A percentile compares a stretch with the other conserved stretches of the same genome.
These are phyloP conservation scores for Populus alba DNA, from an alignment of 345 rosid genomes.

Conservation along the genomic window DNA sequence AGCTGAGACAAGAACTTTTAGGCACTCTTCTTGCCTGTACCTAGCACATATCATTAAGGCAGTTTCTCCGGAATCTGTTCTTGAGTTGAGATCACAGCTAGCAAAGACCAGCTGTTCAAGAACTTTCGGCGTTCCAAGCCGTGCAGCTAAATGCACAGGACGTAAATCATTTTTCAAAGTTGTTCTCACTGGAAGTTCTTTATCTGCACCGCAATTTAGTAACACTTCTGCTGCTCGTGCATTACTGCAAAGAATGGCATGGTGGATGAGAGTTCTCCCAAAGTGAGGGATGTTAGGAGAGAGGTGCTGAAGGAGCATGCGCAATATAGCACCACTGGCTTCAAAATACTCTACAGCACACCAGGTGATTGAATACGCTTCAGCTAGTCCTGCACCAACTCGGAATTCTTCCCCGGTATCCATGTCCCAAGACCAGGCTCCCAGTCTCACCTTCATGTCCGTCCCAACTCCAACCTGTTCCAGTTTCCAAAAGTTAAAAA, in stretches of 20 bases:
- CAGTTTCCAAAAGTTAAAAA: neutral
- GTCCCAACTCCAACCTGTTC: constrained; percentile 61
- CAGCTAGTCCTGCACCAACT: constrained; percentile 94
- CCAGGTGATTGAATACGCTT: constrained; percentile 80
- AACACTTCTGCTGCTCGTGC: constrained; percentile 63
- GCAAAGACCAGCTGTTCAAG: constrained; percentile 51
- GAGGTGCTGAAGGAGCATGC: constrained; percentile 55
- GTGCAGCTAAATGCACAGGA: constrained; percentile 78
- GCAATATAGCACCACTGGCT: constrained; percentile 63
- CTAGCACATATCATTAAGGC: constrained; percentile 67
- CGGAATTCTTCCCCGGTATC: constrained; percentile 82
- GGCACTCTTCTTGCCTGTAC: constrained; percentile 56
- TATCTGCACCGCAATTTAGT: constrained; percentile 52
- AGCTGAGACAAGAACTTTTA: constrained; percentile 56
- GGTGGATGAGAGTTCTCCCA: constrained; percentile 89
- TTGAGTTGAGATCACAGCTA: constrained; percentile 67
- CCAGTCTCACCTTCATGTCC: constrained; percentile 65
- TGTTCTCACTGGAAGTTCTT: constrained; percentile 50
- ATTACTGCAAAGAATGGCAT: constrained; percentile 78
- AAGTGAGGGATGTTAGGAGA: constrained; percentile 48
- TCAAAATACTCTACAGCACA: constrained; percentile 94
- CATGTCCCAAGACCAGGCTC: constrained; percentile 94
- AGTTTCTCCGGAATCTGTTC: constrained; percentile 67
- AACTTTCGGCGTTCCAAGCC: constrained; percentile 48
- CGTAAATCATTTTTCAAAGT: constrained; percentile 42